These are phyloP conservation scores for Podila clonocystis DNA, from an alignment of 192 early-diverging fungal genomes.

Conservation along the genomic window DNA sequence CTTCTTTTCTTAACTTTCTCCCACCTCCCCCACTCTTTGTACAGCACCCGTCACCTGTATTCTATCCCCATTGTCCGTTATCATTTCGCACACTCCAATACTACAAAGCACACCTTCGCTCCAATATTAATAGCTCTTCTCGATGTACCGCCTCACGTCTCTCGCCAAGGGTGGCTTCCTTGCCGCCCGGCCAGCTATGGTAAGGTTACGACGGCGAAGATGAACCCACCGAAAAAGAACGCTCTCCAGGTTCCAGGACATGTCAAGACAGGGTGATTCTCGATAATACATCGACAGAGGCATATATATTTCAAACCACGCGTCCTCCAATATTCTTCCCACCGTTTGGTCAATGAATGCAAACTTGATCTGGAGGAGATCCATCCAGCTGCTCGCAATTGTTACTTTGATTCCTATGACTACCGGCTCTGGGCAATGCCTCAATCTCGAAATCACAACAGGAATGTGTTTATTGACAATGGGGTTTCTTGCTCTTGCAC, in stretches of 20 bases:
- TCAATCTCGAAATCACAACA: neutral
- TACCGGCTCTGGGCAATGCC: neutral
- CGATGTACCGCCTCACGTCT: slow-evolving; percentile 45
- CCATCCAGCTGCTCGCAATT: neutral
- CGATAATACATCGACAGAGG: no score
- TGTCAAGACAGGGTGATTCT: neutral
- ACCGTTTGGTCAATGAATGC: neutral
- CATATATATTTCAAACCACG: slow-evolving; percentile 1
- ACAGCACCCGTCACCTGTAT: neutral
- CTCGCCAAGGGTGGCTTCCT: slow-evolving; percentile 26
- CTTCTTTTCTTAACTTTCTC: neutral
- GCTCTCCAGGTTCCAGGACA: no score
- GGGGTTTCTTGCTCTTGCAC: neutral
- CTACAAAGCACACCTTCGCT: neutral
- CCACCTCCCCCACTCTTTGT: neutral
- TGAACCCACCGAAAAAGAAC: neutral
- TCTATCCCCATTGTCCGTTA: neutral
- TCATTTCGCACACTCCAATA: neutral
- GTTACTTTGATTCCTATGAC: neutral
- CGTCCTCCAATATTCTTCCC: neutral
- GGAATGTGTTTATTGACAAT: neutral
- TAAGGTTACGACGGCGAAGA: neutral
- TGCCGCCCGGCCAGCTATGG: slow-evolving; percentile 20
- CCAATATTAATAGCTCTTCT: neutral
- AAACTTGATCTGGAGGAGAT: neutral